Percentiles rank a stretch among this genome's conserved stretches.
These are phyloP conservation scores for Cryphonectria naterciae DNA, from an alignment of 2,329 filamentous ascomycete species.

Conservation along the genomic window DNA sequence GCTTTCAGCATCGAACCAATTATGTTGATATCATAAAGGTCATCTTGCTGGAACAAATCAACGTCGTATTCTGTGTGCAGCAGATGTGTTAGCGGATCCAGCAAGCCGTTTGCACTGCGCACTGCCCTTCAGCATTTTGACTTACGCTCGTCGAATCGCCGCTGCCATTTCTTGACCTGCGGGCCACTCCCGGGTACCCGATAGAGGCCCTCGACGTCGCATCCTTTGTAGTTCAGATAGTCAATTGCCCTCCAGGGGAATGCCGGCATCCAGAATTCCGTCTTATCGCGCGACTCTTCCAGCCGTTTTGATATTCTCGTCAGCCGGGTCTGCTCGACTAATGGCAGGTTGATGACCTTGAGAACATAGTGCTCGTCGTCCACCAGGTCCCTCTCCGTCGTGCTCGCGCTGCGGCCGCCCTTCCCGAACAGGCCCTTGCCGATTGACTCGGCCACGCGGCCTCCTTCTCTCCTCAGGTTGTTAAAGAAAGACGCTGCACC, in stretches of 20 bases:
- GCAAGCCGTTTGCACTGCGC: slow-evolving; percentile 26
- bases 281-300: slow-evolving; percentile 89
- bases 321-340: slow-evolving; percentile 86
- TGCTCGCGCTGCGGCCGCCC: slow-evolving; percentile 71
- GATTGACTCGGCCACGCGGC: slow-evolving; percentile 77
- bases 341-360: slow-evolving; percentile 81
- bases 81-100: slow-evolving; percentile 23
- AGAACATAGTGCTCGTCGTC: slow-evolving; percentile 85
- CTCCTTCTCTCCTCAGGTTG: slow-evolving; percentile 73
- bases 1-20: slow-evolving; percentile 95
- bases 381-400: slow-evolving; percentile 66
- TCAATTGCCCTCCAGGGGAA: slow-evolving; percentile 96
- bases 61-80: slow-evolving; percentile 73
- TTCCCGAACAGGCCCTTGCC: slow-evolving; percentile 85
- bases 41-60: slow-evolving; percentile 83
- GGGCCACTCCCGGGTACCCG: slow-evolving; percentile 88
- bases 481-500: slow-evolving; percentile 67
- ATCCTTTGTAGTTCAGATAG: slow-evolving; percentile 92
- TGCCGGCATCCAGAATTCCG: slow-evolving; percentile 98
- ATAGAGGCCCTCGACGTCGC: slow-evolving; percentile 91
- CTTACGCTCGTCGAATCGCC: slow-evolving; percentile 82
- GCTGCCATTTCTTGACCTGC: slow-evolving; percentile 92
- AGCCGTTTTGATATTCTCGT: slow-evolving; percentile 90
- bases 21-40: slow-evolving; percentile 95
- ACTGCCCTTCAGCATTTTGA: slow-evolving; percentile 20